Evolutionary conservation across 257 asterid genomes (phyloP).

Genomic region (Gardenia jasminoides): DNA sequence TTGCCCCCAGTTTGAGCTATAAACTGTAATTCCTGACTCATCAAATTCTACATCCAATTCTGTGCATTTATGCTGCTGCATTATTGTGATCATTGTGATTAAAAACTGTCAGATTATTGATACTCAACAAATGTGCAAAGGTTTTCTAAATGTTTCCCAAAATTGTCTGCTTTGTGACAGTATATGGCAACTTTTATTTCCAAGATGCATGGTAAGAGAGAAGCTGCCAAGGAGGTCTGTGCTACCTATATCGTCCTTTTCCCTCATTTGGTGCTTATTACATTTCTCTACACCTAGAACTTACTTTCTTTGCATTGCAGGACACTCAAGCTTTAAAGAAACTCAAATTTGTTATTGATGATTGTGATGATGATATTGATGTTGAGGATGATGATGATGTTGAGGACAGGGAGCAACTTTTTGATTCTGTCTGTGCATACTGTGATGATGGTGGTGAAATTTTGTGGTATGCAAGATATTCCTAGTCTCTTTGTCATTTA

Average conservation of each 20-base stretch:
- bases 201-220: conserved; percentile 38
- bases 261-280: neutral
- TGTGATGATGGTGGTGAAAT: conserved; percentile 79
- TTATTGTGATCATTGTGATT: neutral
- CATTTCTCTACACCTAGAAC: neutral
- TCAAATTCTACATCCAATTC: neutral
- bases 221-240: conserved; percentile 42
- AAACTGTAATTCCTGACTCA: neutral
- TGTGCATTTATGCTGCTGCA: neutral
- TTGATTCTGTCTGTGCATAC: conserved; percentile 54
- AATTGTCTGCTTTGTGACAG: conserved; percentile 29
- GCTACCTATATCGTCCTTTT: neutral
- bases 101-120: neutral
- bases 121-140: no score
- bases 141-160: neutral
- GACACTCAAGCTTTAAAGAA: conserved; percentile 30
- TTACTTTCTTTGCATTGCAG: conserved; percentile 31
- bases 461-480: conserved; percentile 45
- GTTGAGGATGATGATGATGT: conserved; percentile 30
- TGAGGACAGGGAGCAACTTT: conserved; percentile 30
- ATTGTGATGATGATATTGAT: conserved; percentile 25
- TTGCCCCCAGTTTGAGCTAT: neutral
- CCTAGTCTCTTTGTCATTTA: conserved; percentile 16
- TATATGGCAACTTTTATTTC: conserved; percentile 37
- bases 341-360: conserved; percentile 31